These are phyloP conservation scores for Colletotrichum chlorophyti DNA, from an alignment of 2,329 filamentous ascomycete species.

Conservation along the genomic window DNA sequence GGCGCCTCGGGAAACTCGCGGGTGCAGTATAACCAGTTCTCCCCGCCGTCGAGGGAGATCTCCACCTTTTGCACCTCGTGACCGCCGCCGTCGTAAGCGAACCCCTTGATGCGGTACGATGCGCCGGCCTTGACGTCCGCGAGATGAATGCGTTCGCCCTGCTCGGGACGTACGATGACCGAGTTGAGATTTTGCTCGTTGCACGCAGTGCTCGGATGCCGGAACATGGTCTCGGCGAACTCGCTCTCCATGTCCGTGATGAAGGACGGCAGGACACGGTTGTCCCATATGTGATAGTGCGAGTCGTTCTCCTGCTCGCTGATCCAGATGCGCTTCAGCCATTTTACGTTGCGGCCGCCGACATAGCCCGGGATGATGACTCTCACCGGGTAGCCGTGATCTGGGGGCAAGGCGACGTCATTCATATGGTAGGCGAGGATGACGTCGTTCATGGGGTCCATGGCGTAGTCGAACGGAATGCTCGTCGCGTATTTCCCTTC, in stretches of 20 bases:
- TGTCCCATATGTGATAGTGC: constrained; percentile 58
- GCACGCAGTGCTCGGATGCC: constrained; percentile 54
- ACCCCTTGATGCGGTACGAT: constrained; percentile 54
- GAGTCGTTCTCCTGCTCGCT: constrained; percentile 50
- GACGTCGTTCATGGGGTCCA: constrained; percentile 55
- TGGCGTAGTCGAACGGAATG: constrained; percentile 54
- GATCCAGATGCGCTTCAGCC: constrained; percentile 50
- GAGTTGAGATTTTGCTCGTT: constrained; percentile 58
- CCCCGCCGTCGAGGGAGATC: constrained; percentile 52
- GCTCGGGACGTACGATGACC: constrained; percentile 51
- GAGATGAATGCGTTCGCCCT: constrained; percentile 51
- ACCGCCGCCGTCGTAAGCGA: constrained; percentile 57
- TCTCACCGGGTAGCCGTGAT: constrained; percentile 53
- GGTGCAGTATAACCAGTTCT: constrained; percentile 45
- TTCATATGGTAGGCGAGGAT: constrained; percentile 57
- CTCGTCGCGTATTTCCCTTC: constrained; percentile 56
- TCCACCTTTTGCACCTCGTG: constrained; percentile 57
- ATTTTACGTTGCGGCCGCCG: constrained; percentile 53
- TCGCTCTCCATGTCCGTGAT: constrained; percentile 55
- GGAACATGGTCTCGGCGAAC: constrained; percentile 52
- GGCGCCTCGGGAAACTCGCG: constrained; percentile 52
- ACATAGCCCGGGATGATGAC: constrained; percentile 50
- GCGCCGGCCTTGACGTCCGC: constrained; percentile 41
- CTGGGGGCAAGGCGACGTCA: constrained; percentile 45
- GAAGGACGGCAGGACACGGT: constrained; percentile 57